Conservation (phyloP, 73 alveolate genomes). For the Paramecium tetraurelia region DNA sequence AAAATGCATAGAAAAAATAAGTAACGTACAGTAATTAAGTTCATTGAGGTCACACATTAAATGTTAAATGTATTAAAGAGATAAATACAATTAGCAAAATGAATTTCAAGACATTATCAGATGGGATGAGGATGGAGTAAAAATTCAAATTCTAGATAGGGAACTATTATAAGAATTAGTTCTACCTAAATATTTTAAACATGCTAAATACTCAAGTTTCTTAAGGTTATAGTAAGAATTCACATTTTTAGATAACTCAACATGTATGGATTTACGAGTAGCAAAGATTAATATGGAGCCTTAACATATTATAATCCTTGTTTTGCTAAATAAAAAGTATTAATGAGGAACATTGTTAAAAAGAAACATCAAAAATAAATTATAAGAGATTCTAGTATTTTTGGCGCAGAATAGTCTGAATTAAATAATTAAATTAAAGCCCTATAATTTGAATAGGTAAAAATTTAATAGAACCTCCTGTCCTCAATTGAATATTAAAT, state of each 20-base stretch:
- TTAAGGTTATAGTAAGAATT: not conserved
- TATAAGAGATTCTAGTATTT: not conserved
- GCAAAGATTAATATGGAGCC: not conserved
- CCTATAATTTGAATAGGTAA: not conserved
- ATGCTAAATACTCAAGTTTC: conserved; percentile 20
- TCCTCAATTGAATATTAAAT: not conserved
- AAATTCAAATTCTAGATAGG: not conserved
- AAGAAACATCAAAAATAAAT: not conserved
- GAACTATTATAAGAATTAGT: not conserved
- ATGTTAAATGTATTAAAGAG: not conserved
- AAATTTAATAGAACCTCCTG: not conserved
- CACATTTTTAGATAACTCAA: not conserved
- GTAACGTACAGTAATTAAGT: not conserved
- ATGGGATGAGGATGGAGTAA: conserved; percentile 2
- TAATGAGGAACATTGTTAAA: not conserved
- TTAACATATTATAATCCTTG: not conserved
- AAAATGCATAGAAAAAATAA: not conserved
- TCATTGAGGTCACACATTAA: not conserved
- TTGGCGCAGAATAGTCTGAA: not conserved
- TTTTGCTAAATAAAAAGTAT: not conserved
- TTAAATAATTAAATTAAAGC: not conserved
- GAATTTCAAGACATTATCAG: not conserved
- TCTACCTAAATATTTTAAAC: conserved; percentile 14
- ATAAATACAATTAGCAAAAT: not conserved
- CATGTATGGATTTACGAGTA: not conserved